A percentile compares a stretch with the other conserved stretches of the same genome.
Conservation (phyloP, 2,329 filamentous ascomycete genomes). For the Berkeleyomyces basicola region DNA sequence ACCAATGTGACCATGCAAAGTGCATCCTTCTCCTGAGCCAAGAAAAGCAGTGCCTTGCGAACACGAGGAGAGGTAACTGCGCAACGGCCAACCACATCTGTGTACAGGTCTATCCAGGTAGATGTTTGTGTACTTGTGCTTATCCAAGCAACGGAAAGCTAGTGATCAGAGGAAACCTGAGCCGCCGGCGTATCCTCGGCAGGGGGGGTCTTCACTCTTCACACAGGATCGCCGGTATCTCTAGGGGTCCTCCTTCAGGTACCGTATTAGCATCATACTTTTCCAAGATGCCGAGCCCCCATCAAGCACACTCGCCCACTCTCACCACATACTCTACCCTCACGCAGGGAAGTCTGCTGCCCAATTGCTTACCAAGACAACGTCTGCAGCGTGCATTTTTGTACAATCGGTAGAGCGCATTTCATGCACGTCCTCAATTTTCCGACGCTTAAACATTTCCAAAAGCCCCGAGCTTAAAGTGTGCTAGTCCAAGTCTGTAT, state of each 20-base stretch:
- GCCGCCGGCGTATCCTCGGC: too few species aligned
- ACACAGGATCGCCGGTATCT: too few species aligned
- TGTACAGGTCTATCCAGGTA: too few species aligned
- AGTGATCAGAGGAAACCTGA: too few species aligned
- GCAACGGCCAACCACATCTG: not conserved
- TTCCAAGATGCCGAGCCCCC: too few species aligned
- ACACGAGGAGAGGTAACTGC: not conserved
- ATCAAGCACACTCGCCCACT: too few species aligned
- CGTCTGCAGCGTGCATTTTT: not conserved
- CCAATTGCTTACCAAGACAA: not conserved
- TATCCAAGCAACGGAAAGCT: too few species aligned
- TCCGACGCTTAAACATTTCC: conserved; percentile 1
- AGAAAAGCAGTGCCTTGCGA: not conserved
- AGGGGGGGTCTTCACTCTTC: too few species aligned
- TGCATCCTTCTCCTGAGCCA: conserved; percentile 1
- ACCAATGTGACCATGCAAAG: not conserved
- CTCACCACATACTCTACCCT: too few species aligned
- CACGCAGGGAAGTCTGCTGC: not conserved
- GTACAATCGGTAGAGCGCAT: not conserved
- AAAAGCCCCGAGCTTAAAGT: not conserved
- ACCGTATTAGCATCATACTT: too few species aligned
- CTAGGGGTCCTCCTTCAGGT: too few species aligned
- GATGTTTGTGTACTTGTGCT: too few species aligned
- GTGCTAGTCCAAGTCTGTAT: not conserved
- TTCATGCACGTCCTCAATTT: conserved; percentile 2